Base-by-base conservation (phyloP, 2,329 filamentous ascomycete genomes). In the Emergomyces orientalis region DNA sequence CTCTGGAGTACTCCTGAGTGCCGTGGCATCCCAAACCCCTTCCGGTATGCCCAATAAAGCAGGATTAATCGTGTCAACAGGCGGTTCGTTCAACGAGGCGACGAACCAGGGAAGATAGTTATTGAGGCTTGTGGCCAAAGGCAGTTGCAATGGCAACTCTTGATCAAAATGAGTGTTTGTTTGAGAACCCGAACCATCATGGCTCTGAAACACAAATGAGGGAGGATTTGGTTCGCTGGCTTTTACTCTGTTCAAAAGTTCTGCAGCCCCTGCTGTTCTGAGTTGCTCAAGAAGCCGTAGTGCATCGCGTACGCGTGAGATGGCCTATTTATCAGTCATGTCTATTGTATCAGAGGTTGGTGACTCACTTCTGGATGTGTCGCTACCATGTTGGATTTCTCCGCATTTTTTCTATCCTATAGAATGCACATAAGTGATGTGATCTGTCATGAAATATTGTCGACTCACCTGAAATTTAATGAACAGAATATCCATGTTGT, bases 71-170 rank as follows among this genome's bases (percentile, higher is more conserved):
- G 45, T 61, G 34, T 61, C n/a, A 61, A 60, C 37, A 60, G 59
- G 3, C 3, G 11, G 22, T 54, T 61, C n/a, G 54, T 54, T 61
- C 32, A 54, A 32, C 25, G 3, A 52, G 27, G 7, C 27, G 32
- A 52, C 3, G 34, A 61, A 54, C 7, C 30, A 52, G 49, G 7
- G 30, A 32, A 54, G 5, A 54, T 61, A 41, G 45, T 61, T n/a
- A 61, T 61, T 52, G 27, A 61, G 32, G 1, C 59, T 61, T 75
- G 59, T 52, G 2, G 30, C 3, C 45, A 61, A 52, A 54, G 45
- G 14, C 25, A 52, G 45, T 61, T 61, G 30, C 32, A 54, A 11
- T 61, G 47, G 30, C 47, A 61, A 52, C 41, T 52, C 32, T 54
- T 61, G 27, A 43, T 54, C 14, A 54, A 51, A 52, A 22, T 5